phyloP scores from a whole-genome alignment of 2,329 filamentous ascomycete genomes.

The Penicillium concentricum region DNA sequence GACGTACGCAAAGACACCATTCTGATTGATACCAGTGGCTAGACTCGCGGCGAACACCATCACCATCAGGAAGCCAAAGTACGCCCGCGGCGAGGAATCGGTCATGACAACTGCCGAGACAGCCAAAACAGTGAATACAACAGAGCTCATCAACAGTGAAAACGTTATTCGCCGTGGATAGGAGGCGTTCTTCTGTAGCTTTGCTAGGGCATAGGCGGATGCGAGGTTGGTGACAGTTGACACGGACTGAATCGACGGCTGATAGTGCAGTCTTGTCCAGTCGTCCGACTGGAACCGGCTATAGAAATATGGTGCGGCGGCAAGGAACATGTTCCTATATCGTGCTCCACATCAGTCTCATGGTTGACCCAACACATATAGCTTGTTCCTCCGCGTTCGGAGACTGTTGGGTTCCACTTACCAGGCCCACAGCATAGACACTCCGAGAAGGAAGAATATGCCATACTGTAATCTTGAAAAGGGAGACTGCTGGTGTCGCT shows the following conservation, averaged over 20 bases:
- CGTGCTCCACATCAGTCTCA: conserved; percentile 4
- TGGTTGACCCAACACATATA: not conserved
- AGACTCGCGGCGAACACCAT: conserved; percentile 79
- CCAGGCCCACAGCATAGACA: conserved; percentile 98
- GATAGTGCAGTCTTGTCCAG: conserved; percentile 78
- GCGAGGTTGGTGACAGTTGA: conserved; percentile 80
- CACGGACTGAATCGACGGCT: conserved; percentile 82
- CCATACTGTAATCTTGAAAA: conserved; percentile 87
- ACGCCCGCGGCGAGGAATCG: conserved; percentile 60
- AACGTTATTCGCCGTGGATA: conserved; percentile 83
- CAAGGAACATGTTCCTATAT: conserved; percentile 92
- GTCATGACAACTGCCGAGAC: conserved; percentile 72
- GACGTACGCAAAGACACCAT: conserved; percentile 90
- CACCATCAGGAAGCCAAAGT: conserved; percentile 77
- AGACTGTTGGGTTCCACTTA: conserved; percentile 45
- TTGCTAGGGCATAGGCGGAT: conserved; percentile 73
- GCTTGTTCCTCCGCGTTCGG: not conserved
- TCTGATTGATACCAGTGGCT: conserved; percentile 84
- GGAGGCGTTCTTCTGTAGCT: conserved; percentile 76
- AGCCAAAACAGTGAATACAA: conserved; percentile 73
- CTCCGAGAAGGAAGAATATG: conserved; percentile 80
- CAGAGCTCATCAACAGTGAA: conserved; percentile 74
- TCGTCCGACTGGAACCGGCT: conserved; percentile 69
- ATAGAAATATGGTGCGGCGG: conserved; percentile 90
- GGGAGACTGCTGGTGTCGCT: conserved; percentile 12